Evolutionary conservation across 1,284 basidiomycete genomes (phyloP), one percentile per base, ranked within the genome.

Genomic region (Ustilago vetiveriae): DNA sequence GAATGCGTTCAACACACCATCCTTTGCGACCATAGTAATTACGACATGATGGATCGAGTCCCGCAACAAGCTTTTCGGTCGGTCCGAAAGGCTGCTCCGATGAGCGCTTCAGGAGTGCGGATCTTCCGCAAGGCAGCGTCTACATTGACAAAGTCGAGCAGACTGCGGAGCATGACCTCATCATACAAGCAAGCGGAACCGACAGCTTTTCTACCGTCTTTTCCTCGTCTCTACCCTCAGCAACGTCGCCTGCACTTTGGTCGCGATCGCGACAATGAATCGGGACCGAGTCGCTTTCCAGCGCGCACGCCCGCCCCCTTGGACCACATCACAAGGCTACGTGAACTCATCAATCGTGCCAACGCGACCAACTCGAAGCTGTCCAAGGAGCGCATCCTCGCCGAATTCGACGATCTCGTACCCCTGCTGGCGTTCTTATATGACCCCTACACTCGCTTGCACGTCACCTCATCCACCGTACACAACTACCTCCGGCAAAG

Each of bases 311-410:
- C 58, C 13, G 56, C 63, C 0, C 69, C 69, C 0, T 24, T 72
- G 13, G 58, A 66, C 46, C 47, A 72, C 45, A 63, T 72, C 60
- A 67, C 57, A 4, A 46, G 64, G 17, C 43, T 72, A 1, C 58
- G 69, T 10, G 52, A 59, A 26, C 69, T 72, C 29, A 63, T 72
- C 58, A 65, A 58, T 21, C 54, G 58, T 8, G 69, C 54, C 48
- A 62, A 67, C 29, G 55, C 55, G 3, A 64, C 58, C 35, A 72
- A 72, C 39, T 72, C 69, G 2, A 59, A 49, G 38, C 59, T 59
- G 14, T 54, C 46, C 32, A 72, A 72, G 32, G 56, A 55, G 27
- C 59, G 56, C 29, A 59, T 63, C 38, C 45, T 72, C 4, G 27
- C 63, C 30, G 59, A 63, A 21, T 67, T 54, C 33, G 24, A 53